A percentile compares a stretch with the other conserved stretches of the same genome.
Conservation (phyloP, 2,329 filamentous ascomycete species). For the Curvularia sp. region DNA sequence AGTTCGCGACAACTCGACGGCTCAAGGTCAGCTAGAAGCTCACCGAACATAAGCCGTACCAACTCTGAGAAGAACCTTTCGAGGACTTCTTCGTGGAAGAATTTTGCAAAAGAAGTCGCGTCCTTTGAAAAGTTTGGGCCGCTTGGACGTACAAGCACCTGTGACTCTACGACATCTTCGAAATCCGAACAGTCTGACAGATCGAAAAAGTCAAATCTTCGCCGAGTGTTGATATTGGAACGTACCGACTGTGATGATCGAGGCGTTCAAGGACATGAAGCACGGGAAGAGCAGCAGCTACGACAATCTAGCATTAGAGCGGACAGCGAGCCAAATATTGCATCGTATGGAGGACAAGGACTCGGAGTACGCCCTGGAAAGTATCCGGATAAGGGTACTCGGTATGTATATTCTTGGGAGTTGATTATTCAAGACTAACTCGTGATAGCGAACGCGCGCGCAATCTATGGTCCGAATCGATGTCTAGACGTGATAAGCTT, state of each 20-base stretch:
- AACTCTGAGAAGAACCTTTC: constrained; percentile 19
- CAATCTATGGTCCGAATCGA: constrained; percentile 47
- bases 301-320: constrained; percentile 40
- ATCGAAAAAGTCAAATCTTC: constrained; percentile 15
- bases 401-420: constrained; percentile 23
- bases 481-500: constrained; percentile 49
- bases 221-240: constrained; percentile 19
- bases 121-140: constrained; percentile 15
- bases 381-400: constrained; percentile 43
- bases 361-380: constrained; percentile 46
- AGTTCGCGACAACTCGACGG: constrained; percentile 32
- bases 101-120: constrained; percentile 2
- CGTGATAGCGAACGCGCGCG: constrained; percentile 41
- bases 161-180: constrained; percentile 14
- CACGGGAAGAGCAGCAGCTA: constrained; percentile 42
- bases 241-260: constrained; percentile 39
- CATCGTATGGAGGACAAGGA: constrained; percentile 47
- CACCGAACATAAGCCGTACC: constrained; percentile 20
- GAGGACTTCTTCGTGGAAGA: constrained; percentile 8
- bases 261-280: constrained; percentile 46
- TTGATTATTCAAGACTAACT: constrained; percentile 1
- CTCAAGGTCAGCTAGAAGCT: constrained; percentile 26
- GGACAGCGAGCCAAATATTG: constrained; percentile 42
- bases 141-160: constrained; percentile 16
- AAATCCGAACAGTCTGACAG: constrained; percentile 13